These are phyloP conservation scores for Puya raimondii DNA, from an alignment of 176 grass and related monocot species.

Conservation along the genomic window DNA sequence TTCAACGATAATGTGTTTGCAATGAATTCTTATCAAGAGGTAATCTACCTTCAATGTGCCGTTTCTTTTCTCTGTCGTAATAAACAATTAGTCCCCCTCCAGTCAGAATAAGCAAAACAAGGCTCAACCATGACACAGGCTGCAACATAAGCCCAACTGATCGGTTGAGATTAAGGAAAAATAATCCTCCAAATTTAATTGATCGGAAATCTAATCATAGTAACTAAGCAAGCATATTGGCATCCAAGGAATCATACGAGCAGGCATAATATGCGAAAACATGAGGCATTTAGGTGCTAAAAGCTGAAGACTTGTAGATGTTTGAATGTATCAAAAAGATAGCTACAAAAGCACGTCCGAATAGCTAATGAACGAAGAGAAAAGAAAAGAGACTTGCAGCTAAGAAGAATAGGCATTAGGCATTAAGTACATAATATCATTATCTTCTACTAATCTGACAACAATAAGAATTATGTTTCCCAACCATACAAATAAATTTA, in stretches of 20 bases:
- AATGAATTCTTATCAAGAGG: neutral
- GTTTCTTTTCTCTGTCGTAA: conserved; percentile 75
- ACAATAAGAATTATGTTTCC: no score
- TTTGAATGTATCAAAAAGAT: no score
- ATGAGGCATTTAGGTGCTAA: no score
- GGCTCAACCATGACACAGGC: conserved; percentile 79
- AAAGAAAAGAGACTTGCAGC: no score
- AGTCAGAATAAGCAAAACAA: conserved; percentile 67
- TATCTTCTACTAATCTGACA: no score
- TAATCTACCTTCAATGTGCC: conserved; percentile 87
- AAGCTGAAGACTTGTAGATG: no score
- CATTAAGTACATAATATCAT: no score
- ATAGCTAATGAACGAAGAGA: no score
- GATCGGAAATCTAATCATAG: neutral
- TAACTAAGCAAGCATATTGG: neutral
- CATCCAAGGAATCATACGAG: neutral
- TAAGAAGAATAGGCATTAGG: no score
- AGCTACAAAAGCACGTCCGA: no score
- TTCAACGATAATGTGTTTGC: neutral
- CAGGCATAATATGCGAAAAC: no score
- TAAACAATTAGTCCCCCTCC: conserved; percentile 65
- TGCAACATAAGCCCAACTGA: conserved; percentile 20
- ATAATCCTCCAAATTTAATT: neutral
- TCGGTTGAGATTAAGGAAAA: conserved; percentile 10
- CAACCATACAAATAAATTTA: no score